Evolutionary conservation across 306 rosid species (phyloP), one percentile per base, ranked within the genome.

Genomic region (Vachellia pachyceras): DNA sequence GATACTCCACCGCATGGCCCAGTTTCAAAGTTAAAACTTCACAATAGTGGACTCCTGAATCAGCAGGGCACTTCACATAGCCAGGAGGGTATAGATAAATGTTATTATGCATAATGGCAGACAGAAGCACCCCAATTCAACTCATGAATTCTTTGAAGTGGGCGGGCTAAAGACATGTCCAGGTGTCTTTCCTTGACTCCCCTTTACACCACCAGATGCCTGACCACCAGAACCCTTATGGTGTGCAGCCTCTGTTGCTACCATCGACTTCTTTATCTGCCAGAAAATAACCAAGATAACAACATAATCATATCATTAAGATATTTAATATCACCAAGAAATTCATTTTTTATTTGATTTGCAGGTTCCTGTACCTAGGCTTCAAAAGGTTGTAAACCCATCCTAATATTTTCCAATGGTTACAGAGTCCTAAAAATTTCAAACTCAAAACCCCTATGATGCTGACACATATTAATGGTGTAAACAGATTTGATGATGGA

Each of bases 261-360:
- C 72, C 69, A 90, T 72, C 72, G 99, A 95, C 84, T 95, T 95
- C 86, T 88, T 95, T 81, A 95, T 91, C 99, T 95, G 93, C 80
- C 81, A 85, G 46, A 61, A 65, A 54, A 66, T 69, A 74, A 60
- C 60, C 73, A 80, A 72, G 66, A 79, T 55, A 60, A 82, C 50
- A 54, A 60, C 46, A 50, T 55, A 76, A 77, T 80, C 6, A 17
- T n/a, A 61, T 33, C 40, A 29, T 29, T 63, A 64, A 33, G 22
- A 64, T 6, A 45, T 70, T 45, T 70, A 70, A 23, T 25, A 13
- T 70, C 10, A 25, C 15, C 52, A 45, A 13, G 9, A 70, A 44
- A 23, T 15, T 41, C 3, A 12, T 45, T 70, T 22, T 11, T 70
- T 7, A 25, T 45, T 35, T 58, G 1, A 58, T 58, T 23, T 22